Conservation (phyloP, 163 green algal genomes). For the Volvox carteri region DNA sequence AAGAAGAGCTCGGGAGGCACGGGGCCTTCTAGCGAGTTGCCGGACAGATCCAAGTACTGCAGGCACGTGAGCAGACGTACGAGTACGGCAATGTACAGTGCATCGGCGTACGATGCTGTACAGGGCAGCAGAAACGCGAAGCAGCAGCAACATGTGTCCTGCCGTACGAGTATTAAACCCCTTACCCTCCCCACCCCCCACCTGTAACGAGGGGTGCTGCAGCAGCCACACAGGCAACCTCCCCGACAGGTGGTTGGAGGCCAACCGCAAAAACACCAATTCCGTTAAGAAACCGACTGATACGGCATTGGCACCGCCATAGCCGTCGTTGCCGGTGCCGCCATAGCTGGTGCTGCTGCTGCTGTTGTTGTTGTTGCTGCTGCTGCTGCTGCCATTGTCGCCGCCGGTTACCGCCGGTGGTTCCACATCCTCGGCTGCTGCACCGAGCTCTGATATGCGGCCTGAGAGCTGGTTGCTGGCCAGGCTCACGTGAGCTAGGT, state of each 20-base stretch:
- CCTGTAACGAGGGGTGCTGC: background rate
- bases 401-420: no score
- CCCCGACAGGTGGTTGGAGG: conserved; percentile 7
- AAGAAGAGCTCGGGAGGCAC: background rate
- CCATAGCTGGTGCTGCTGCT: background rate
- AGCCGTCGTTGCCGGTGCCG: background rate
- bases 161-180: no score
- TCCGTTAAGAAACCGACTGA: background rate
- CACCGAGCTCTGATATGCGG: background rate
- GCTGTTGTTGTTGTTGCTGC: background rate
- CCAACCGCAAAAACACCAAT: background rate
- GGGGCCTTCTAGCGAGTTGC: background rate
- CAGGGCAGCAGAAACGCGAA: background rate
- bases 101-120: background rate
- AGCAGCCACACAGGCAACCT: background rate
- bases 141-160: no score
- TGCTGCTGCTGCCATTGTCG: no score
- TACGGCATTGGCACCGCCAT: background rate
- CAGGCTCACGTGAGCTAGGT: background rate
- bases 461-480: background rate
- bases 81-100: background rate
- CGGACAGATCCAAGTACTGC: conserved; percentile 19
- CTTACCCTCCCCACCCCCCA: background rate
- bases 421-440: no score
- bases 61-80: background rate